Evolutionary conservation across 192 early-diverging fungal genomes (phyloP), one percentile per base, ranked within the genome.

Genomic region (Backusella sp.): DNA sequence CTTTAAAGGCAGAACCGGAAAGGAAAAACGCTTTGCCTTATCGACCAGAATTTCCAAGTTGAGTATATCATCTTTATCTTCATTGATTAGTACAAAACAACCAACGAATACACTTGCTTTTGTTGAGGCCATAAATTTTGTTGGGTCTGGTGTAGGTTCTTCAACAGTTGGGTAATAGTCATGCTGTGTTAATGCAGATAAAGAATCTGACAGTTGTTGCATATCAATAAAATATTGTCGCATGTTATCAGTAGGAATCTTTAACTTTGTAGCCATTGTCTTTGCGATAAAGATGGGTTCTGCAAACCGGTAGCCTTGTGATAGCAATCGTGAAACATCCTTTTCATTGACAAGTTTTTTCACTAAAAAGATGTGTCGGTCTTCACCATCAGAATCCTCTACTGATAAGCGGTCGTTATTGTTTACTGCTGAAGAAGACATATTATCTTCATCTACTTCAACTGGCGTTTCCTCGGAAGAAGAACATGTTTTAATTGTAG

Each of bases 301-400:
- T 28, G 76, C 70, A 65, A 85, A 85, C 30, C 79, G 78, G 66
- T 76, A 83, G 7, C 84, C 84, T 49, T 73, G 76, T 23, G 53
- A 39, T 21, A 75, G 37, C 35, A 82, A 77, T n/a, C 68, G 42
- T 1, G 80, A 66, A 0, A 68, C 41, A 17, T 73, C 73, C 32
- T 66, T 66, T 46, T 66, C 71, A 23, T 44, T 35, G 14, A 39
- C 39, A 6, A 85, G 4, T 32, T 83, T 75, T 21, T 66, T 71
- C n/a, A 85, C 84, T 11, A 85, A 36, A 42, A 85, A 82, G 17
- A 85, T 72, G 42, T 78, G 77, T 26, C 77, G 70, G 23, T 78
- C 71, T 37, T 78, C 70, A 32, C 70, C 28, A 49, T 71, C 70
- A 9, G 39, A 71, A 19, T 71, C 70, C n/a, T 71, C 70, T 17